Base-by-base conservation (phyloP, 2,329 filamentous ascomycete species). In the Gnomoniopsis smithogilvyi region DNA sequence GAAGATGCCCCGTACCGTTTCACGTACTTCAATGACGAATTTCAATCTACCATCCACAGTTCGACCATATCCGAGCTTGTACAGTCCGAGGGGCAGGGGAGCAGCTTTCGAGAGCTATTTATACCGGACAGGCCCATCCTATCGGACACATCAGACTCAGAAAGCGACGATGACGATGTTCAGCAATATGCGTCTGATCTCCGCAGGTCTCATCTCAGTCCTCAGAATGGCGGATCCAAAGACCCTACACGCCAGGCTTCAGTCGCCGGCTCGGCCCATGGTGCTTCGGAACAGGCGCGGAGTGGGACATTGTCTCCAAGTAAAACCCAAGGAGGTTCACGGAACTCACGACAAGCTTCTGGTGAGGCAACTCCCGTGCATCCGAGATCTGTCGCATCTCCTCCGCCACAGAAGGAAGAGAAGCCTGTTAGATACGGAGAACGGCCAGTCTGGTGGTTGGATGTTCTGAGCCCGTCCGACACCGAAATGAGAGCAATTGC, bases 21-120 rank as follows among this genome's bases (percentile, higher is more conserved):
- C 72, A 98, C 95, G 0, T 99, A 99, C 73, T 99, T 99, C 80
- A 98, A 98, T 72, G 95, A 98, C 70, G 92, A 96, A 63, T 92
- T 98, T 58, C 89, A 92, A 67, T 96, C 91, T 72, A 99, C 95
- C 0, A 96, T 99, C 62, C 95, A 99, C 73, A 95, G 92, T 61
- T 91, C 96, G 73, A 95, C 90, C 0, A 96, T 99, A 59, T 96
- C 92, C 2, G 95, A 97, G 71, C 82, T 99, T 21, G 83, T 96
- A 10, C 92, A 96, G 65, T 88, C 91, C 0, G 60, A 62, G 50
- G 60, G 60, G 17, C 60, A 62, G 49, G 95, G 92, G 6, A 84
- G 88, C 61, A 90, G 84, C 47, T 99, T 99, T 71, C 83, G 82
- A 60, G 91, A 96, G 66, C 82, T 99, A 0, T 99, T 99, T 70